These are phyloP conservation scores for Citeromyces matritensis DNA, from an alignment of 805 yeast species.

Conservation along the genomic window DNA sequence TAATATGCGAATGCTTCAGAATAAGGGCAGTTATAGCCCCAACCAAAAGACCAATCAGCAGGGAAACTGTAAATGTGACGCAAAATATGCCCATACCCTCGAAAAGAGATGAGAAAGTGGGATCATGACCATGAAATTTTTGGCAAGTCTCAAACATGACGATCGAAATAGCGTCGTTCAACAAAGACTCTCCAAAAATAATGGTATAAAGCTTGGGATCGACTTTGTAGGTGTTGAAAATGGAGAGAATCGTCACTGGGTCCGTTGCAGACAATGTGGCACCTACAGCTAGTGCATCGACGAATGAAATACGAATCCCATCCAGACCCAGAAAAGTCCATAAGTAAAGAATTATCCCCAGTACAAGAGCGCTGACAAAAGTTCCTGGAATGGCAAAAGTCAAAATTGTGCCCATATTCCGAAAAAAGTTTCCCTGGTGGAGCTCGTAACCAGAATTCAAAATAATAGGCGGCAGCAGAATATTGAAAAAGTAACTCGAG, in stretches of 20 bases:
- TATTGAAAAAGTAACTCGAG: constrained; percentile 86
- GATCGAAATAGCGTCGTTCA: constrained; percentile 95
- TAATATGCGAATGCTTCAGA: constrained; percentile 80
- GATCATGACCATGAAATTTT: constrained; percentile 79
- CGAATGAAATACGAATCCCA: constrained; percentile 76
- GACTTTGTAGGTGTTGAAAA: constrained; percentile 93
- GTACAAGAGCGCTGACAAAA: constrained; percentile 76
- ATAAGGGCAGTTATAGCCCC: constrained; percentile 85
- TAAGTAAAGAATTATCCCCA: constrained; percentile 74
- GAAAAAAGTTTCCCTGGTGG: constrained; percentile 89
- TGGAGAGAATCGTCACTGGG: constrained; percentile 92
- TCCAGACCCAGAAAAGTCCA: constrained; percentile 92
- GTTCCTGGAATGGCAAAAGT: constrained; percentile 97
- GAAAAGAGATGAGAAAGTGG: constrained; percentile 62
- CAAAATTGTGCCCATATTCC: constrained; percentile 80
- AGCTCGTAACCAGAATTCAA: constrained; percentile 92
- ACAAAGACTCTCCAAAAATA: constrained; percentile 88
- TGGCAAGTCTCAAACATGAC: constrained; percentile 99
- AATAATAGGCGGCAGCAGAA: constrained; percentile 89
- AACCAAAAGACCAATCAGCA: constrained; percentile 75
- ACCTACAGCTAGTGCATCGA: constrained; percentile 95
- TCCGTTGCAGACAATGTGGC: constrained; percentile 97
- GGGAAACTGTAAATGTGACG: constrained; percentile 84
- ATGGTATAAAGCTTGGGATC: constrained; percentile 96
- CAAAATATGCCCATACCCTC: constrained; percentile 90